Evolutionary conservation across 257 asterid species (phyloP).

Genomic region (Mitragyna speciosa): DNA sequence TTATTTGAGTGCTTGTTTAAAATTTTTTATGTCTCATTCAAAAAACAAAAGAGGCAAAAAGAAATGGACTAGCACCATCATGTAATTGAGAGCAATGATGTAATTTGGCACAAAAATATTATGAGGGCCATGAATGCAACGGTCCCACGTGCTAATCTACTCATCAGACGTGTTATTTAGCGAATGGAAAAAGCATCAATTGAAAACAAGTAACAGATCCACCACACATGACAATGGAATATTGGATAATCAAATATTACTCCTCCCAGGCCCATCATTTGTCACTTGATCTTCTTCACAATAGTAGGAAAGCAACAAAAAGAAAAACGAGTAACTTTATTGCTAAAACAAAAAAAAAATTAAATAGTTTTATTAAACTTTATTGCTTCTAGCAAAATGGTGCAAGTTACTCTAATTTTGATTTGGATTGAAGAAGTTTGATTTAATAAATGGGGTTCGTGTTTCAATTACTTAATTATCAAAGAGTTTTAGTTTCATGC

Average conservation of each 20-base stretch:
- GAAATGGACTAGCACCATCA: not conserved
- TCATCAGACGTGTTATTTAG: not conserved
- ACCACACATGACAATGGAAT: not conserved
- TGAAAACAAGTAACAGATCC: not conserved
- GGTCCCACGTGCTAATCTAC: not conserved
- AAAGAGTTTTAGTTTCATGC: no score
- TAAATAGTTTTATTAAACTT: no score
- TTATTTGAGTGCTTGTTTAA: no score
- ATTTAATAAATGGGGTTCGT: not conserved
- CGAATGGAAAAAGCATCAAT: not conserved
- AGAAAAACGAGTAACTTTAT: not conserved
- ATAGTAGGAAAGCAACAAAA: not conserved
- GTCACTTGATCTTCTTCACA: not conserved
- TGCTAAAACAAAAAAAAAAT: not conserved
- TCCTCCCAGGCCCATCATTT: not conserved
- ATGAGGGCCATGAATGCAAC: not conserved
- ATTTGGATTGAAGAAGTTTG: no score
- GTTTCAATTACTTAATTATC: not conserved
- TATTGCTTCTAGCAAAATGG: no score
- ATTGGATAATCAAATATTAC: not conserved
- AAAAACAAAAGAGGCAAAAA: no score
- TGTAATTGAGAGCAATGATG: not conserved
- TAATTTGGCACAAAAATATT: not conserved
- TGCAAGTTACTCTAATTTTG: no score
- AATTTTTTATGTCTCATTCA: no score